Conservation (phyloP, 139 green algal species). For the Zygnema cylindricum region DNA sequence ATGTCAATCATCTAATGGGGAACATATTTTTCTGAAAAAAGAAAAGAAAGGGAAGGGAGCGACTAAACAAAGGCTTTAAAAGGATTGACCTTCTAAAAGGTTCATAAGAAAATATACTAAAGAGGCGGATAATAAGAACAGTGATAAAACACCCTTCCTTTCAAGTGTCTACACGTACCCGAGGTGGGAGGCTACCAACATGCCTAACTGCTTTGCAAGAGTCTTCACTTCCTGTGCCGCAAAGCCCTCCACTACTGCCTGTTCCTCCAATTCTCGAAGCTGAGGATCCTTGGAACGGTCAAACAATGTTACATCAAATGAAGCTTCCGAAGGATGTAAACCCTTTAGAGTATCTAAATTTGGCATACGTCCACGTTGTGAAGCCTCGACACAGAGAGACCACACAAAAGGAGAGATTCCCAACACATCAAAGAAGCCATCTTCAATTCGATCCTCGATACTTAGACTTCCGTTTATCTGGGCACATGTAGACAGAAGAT, state of each 20-base stretch:
- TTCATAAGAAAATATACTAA: no score
- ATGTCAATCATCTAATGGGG: not conserved
- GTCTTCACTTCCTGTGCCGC: conserved; percentile 24
- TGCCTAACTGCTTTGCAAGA: conserved; percentile 27
- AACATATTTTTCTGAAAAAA: not conserved
- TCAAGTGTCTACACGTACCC: no score
- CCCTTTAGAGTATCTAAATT: conserved; percentile 15
- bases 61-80: not conserved
- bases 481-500: not conserved
- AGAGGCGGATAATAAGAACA: no score
- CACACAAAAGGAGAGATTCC: conserved; percentile 38
- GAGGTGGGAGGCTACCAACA: conserved; percentile 8
- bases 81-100: not conserved
- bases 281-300: conserved; percentile 13
- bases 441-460: conserved; percentile 33
- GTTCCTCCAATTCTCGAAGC: conserved; percentile 19
- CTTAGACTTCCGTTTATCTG: conserved; percentile 46
- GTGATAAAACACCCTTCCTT: no score
- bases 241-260: not conserved
- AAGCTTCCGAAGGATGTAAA: conserved; percentile 32
- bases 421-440: conserved; percentile 37
- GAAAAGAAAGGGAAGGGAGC: not conserved
- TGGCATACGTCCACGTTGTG: conserved; percentile 30
- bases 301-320: conserved; percentile 31
- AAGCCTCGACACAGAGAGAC: conserved; percentile 10